phyloP scores from a whole-genome alignment of 805 yeast species.

The Kazachstania martiniae region DNA sequence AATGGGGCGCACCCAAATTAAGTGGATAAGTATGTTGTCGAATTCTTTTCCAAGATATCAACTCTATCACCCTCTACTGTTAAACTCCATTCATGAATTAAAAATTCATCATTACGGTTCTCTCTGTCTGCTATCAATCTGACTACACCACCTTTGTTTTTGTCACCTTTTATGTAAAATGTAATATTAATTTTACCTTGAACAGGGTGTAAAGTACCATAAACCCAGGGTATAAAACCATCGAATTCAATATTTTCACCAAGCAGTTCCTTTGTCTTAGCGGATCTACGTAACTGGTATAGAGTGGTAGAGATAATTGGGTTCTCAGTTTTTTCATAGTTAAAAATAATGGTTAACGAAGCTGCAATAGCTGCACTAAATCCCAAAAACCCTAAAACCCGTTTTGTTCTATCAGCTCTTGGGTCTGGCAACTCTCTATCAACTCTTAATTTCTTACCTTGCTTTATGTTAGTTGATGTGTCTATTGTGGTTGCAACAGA shows the following conservation, averaged over 20 bases:
- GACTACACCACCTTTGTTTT: constrained; percentile 41
- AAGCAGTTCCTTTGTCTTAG: constrained; percentile 45
- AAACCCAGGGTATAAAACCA: constrained; percentile 72
- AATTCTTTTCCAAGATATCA: constrained; percentile 41
- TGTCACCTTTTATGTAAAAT: constrained; percentile 61
- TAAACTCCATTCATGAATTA: constrained; percentile 54
- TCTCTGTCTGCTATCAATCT: constrained; percentile 63
- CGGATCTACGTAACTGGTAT: constrained; percentile 73
- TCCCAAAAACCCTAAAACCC: constrained; percentile 42
- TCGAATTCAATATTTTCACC: constrained; percentile 72
- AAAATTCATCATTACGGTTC: constrained; percentile 44
- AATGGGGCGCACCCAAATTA: background rate
- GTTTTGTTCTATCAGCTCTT: constrained; percentile 39
- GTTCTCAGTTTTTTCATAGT: constrained; percentile 85
- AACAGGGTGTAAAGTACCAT: constrained; percentile 76
- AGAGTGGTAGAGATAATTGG: constrained; percentile 82
- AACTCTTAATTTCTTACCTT: no score
- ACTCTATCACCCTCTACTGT: constrained; percentile 36
- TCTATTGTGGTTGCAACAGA: no score
- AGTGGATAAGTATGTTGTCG: background rate
- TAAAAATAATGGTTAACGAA: constrained; percentile 60
- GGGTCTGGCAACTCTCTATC: constrained; percentile 82
- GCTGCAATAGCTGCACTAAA: constrained; percentile 46
- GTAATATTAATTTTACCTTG: constrained; percentile 67
- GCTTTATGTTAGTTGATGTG: no score